phyloP scores from a whole-genome alignment of 495 filamentous ascomycete genomes.

The Parmelia sp. region DNA sequence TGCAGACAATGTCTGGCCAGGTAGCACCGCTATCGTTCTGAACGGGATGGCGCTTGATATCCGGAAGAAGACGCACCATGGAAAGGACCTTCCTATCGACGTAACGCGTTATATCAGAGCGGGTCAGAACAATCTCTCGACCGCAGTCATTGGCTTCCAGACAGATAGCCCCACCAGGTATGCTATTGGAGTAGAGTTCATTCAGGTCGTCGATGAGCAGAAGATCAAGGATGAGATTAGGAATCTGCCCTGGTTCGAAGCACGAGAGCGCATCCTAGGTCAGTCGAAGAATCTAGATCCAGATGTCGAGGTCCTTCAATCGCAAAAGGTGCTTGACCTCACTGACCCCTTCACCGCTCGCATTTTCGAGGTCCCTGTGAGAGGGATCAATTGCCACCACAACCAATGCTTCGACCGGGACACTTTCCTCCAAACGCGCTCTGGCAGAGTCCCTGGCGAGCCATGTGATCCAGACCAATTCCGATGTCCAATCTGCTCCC shows the following conservation, averaged over 20 bases:
- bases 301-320: conserved; percentile 58
- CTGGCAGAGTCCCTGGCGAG: conserved; percentile 39
- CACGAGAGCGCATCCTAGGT: conserved; percentile 34
- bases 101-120: conserved; percentile 49
- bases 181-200: conserved; percentile 55
- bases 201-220: conserved; percentile 49
- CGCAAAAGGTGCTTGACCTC: conserved; percentile 62
- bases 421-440: conserved; percentile 64
- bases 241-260: conserved; percentile 29
- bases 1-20: conserved; percentile 63
- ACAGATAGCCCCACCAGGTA: conserved; percentile 38
- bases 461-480: conserved; percentile 65
- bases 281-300: conserved; percentile 50
- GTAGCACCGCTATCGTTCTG: conserved; percentile 59
- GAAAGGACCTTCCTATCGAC: conserved; percentile 70
- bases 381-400: conserved; percentile 58
- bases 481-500: conserved; percentile 73
- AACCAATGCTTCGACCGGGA: conserved; percentile 85
- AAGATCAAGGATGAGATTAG: conserved; percentile 40
- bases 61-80: conserved; percentile 59
- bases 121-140: conserved; percentile 53
- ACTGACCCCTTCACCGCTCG: conserved; percentile 66
- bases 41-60: conserved; percentile 55
- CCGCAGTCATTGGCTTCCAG: conserved; percentile 43
- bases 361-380: conserved; percentile 65